A percentile compares a stretch with the other conserved stretches of the same genome.
phyloP scores from a whole-genome alignment of 2,329 filamentous ascomycete genomes.

The Amylocarpus encephaloides region DNA sequence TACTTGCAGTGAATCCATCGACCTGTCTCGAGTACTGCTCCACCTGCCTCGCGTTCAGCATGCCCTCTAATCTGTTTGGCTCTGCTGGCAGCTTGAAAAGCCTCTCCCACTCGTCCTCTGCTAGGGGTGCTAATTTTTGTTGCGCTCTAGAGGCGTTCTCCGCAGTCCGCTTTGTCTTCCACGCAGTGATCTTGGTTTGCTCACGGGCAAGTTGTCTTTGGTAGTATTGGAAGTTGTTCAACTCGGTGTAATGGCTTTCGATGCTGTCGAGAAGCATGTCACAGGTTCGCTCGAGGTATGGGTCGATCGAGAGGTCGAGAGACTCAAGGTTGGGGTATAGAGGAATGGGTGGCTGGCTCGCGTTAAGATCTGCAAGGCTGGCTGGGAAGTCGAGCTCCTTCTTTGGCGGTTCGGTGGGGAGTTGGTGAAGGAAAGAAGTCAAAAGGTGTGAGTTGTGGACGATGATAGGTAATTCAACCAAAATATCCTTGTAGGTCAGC shows the following conservation, averaged over 20 bases:
- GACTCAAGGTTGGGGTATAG: conserved; percentile 80
- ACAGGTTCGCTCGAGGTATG: conserved; percentile 96
- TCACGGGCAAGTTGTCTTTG: conserved; percentile 89
- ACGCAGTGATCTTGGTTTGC: conserved; percentile 92
- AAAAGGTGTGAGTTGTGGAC: conserved; percentile 97
- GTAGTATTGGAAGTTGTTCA: conserved; percentile 99
- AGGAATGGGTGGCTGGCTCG: conserved; percentile 55
- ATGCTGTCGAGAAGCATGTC: conserved; percentile 94
- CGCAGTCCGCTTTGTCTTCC: conserved; percentile 93
- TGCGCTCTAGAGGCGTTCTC: conserved; percentile 82
- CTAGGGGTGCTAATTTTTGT: conserved; percentile 81
- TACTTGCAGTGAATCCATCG: conserved; percentile 87
- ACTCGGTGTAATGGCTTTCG: conserved; percentile 95
- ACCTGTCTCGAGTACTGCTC: conserved; percentile 98
- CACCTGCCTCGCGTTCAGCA: conserved; percentile 92
- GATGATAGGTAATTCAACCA: conserved; percentile 80
- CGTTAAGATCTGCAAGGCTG: conserved; percentile 71
- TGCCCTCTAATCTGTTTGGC: conserved; percentile 84
- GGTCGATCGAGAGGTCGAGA: conserved; percentile 89
- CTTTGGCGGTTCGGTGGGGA: conserved; percentile 61
- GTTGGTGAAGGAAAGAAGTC: conserved; percentile 89
- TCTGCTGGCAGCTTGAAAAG: conserved; percentile 97
- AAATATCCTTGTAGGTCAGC: conserved; percentile 86
- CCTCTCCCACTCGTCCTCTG: conserved; percentile 97
- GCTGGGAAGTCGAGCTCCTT: conserved; percentile 68